Conservation (phyloP, 768 basidiomycete genomes). For the Pholiota microspora region DNA sequence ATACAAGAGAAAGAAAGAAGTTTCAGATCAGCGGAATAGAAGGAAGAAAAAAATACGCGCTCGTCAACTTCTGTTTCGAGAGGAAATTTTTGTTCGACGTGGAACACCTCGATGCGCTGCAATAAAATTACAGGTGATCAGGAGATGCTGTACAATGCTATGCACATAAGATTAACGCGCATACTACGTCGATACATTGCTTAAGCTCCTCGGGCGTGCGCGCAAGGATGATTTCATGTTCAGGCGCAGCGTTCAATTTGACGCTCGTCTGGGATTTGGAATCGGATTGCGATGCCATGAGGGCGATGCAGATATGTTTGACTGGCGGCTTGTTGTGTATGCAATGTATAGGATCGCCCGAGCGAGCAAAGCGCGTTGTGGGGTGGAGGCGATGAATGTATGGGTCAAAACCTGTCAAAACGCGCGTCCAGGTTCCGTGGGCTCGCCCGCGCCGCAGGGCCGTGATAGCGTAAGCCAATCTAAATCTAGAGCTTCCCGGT, state of each 20-base stretch:
- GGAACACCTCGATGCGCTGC: conserved; percentile 55
- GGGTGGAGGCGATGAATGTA: conserved; percentile 4
- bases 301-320: neutral
- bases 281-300: neutral
- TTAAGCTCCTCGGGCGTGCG: conserved; percentile 48
- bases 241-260: conserved; percentile 2
- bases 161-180: neutral
- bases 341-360: neutral
- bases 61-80: conserved; percentile 74
- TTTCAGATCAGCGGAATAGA: neutral
- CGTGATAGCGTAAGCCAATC: too few relatives aligned
- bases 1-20: neutral
- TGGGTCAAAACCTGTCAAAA: neutral
- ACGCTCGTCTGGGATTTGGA: neutral
- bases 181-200: conserved; percentile 64
- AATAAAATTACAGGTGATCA: neutral
- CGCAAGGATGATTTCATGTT: conserved; percentile 57
- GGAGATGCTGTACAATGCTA: neutral
- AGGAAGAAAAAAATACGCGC: conserved; percentile 35
- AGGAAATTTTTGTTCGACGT: conserved; percentile 68
- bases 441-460: neutral
- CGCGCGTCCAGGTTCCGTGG: neutral
- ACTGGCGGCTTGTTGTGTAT: neutral
- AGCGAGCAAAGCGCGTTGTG: neutral
- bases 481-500: too few relatives aligned